Evolutionary conservation across 2,329 filamentous ascomycete species (phyloP), one percentile per base, ranked within the genome.

Genomic region (Xylogone sp.): DNA sequence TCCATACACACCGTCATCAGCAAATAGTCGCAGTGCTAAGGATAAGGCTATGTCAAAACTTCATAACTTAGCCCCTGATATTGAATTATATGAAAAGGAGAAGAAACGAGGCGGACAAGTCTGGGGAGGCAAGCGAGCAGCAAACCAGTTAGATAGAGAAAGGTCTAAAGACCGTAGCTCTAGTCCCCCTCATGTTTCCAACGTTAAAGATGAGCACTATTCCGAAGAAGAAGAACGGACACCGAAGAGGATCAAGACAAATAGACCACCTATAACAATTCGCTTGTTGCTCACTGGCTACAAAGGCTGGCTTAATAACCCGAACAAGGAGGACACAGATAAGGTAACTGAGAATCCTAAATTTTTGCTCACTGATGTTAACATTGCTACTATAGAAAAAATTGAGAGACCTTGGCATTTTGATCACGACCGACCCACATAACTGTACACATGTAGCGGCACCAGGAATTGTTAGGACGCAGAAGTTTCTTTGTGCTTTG

Each of bases 1-100:
- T 18, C 34, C 34, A 13, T 39, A 39, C 34, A 94, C 90, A 0
- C 91, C 92, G 0, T 84, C 83, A 34, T 81, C 86, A 2, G 88
- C 84, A 1, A 84, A 86, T 21, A 89, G 88, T 58, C 86, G 94
- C 50, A 94, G 90, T 62, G 93, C 94, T 13, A 99, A 97, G 67
- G 84, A 87, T 42, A 87, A 88, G 63, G 94, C 94, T 12, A 73
- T 87, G n/a, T 82, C 84, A 29, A 84, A 82, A 57, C 72, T 97
- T 7, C 89, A 94, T 49, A 80, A 82, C 31, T 75, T 93, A 52
- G 91, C 89, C 1, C 81, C 86, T 0, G 94, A 99, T 64, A 91
- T 97, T 63, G 87, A 86, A 2, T 74, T 95, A 27, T 99, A 94
- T 63, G 88, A 97, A 64, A 96, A 94, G 66, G 94, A 99, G 71